Evolutionary conservation across 192 early-diverging fungal genomes (phyloP), one percentile per base, ranked within the genome.

Genomic region (Glomus cerebriforme): DNA sequence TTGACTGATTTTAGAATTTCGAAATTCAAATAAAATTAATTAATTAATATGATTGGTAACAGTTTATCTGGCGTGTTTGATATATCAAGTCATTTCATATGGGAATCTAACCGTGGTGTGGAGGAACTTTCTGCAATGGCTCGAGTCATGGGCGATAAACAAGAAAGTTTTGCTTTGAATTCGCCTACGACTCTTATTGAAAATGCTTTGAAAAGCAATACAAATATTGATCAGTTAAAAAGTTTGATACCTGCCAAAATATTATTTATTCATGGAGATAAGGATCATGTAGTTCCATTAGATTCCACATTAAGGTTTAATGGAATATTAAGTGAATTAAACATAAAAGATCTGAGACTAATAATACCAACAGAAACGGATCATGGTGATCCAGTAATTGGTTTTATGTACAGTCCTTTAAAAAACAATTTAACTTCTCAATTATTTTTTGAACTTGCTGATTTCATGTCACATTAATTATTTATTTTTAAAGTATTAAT

Each of bases 51-150:
- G 8, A 24, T 68, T 43, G 7, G 22, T 68, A 7, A 37, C 39
- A 68, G 66, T 3, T 37, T 68, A n/a, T 26, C 45, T 73, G 89
- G 89, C 2, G 86, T 90, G 0, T 90, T 82, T 69, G 82, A 86
- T 17, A 88, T 90, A 34, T 71, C 75, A 19, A 75, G 80, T 58
- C 89, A 90, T 75, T 81, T 79, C n/a, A 63, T 83, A 12, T 84
- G 87, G 75, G 89, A 90, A 80, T 79, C 87, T 9, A 79, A 77
- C 65, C 63, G 89, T 26, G 87, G 89, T 10, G 84, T 90, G 1
- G 89, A 90, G 73, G 79, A 87, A 54, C 81, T 90, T 39, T 90
- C 89, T 32, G 83, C 86, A 49, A 86, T 90, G 87, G 84, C 73
- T 19, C 83, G 89, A n/a, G 86, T 81, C 12, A 90, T 90, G 89